Evolutionary conservation across 2,329 filamentous ascomycete genomes (phyloP).

Genomic region (Gnomoniopsis sp.): DNA sequence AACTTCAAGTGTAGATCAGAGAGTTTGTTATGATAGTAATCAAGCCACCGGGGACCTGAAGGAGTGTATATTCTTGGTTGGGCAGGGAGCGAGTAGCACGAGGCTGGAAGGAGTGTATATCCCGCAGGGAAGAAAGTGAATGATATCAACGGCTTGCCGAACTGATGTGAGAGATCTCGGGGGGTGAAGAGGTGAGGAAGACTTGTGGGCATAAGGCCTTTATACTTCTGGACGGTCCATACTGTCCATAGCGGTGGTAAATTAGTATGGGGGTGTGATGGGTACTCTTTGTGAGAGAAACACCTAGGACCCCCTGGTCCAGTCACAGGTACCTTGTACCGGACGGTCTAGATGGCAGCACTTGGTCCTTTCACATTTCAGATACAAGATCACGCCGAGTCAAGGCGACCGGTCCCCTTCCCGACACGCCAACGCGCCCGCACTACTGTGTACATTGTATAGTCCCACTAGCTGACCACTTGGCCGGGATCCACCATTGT

Average conservation of each 20-base stretch:
- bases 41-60: slow-evolving; percentile 17
- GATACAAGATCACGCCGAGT: slow-evolving; percentile 1
- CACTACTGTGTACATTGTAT: neutral
- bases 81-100: slow-evolving; percentile 14
- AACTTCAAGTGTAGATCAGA: neutral
- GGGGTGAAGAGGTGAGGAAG: neutral
- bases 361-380: slow-evolving; percentile 1
- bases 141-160: slow-evolving; percentile 16
- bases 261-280: slow-evolving; percentile 4
- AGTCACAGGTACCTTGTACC: slow-evolving; percentile 8
- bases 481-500: neutral
- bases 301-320: slow-evolving; percentile 9
- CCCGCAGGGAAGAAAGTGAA: slow-evolving; percentile 5
- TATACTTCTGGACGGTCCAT: slow-evolving; percentile 6
- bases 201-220: slow-evolving; percentile 10
- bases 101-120: slow-evolving; percentile 15
- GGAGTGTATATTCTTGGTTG: slow-evolving; percentile 6
- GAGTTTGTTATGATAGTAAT: slow-evolving; percentile 12
- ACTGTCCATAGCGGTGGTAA: slow-evolving; percentile 1
- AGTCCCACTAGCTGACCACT: slow-evolving; percentile 4
- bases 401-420: slow-evolving; percentile 7
- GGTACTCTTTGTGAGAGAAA: slow-evolving; percentile 12
- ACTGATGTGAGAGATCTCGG: neutral
- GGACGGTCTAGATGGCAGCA: slow-evolving; percentile 8
- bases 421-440: slow-evolving; percentile 10